Base-by-base conservation (phyloP, 345 rosid species). In the Aegle marmelos region DNA sequence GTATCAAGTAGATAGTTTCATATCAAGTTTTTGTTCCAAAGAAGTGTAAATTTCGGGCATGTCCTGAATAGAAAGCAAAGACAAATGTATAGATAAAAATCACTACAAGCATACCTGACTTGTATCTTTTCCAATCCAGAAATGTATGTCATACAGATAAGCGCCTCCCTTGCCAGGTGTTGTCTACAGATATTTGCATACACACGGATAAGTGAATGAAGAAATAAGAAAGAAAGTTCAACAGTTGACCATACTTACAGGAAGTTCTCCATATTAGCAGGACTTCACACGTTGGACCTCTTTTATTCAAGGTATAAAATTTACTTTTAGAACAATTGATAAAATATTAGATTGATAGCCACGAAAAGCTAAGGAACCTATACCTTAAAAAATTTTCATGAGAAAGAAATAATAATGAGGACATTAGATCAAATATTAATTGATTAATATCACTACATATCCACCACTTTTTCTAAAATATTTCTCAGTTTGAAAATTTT, bases 121-220 rank as follows among this genome's bases (percentile, higher is more conserved):
- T 39, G 98, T 88, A 82, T 94, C 99, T 88, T 87, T 94, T 72
- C 99, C 99, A 76, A 97, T 87, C 99, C 99, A 97, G 84, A 94
- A 97, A 87, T 97, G 98, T 80, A 97, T 89, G 82, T 97, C 98
- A 80, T 81, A 90, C 30, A 89, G 84, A 84, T 88, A 94, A 75
- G 97, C 88, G 21, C 99, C 98, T 68, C 95, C 96, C 86, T 88
- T 97, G 79, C 86, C 90, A 76, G 91, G 76, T 45, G 91, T 79
- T 73, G 98, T 97, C 99, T 97, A 81, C 90, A 81, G 27, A 76
- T 37, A 80, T 59, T 65, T 63, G 70, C 31, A 62, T n/a, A 28
- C 4, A 63, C 34, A 75, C 14, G 57, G 59, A 83, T 71, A 78
- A 79, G 66, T 27, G 76, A 67, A 78, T 30, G 50, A 45, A 45